phyloP scores from a whole-genome alignment of 306 rosid genomes.

The Oemleria cerasiformis region DNA sequence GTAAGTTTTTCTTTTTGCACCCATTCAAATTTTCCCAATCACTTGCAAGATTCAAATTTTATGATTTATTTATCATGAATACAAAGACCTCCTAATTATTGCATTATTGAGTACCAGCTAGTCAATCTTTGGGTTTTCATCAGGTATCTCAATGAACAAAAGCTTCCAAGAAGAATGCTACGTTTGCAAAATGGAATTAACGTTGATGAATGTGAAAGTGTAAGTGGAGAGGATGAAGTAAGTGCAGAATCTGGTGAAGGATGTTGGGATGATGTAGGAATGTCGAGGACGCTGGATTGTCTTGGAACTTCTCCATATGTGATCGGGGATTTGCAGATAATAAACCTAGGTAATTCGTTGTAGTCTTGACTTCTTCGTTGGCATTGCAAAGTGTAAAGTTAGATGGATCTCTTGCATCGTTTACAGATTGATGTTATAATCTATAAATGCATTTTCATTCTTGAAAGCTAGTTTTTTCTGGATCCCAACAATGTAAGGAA shows the following conservation, averaged over 20 bases:
- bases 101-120: constrained; percentile 17
- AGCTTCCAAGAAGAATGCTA: constrained; percentile 85
- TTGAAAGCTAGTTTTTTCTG: not conserved
- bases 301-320: constrained; percentile 57
- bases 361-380: constrained; percentile 6
- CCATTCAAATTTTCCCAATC: not conserved
- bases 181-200: constrained; percentile 65
- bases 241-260: constrained; percentile 75
- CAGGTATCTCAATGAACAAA: constrained; percentile 83
- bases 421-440: constrained; percentile 5
- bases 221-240: constrained; percentile 69
- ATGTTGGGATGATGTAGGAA: constrained; percentile 46
- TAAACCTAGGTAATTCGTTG: constrained; percentile 62
- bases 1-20: not conserved
- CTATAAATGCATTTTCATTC: not conserved
- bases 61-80: not conserved
- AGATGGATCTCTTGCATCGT: constrained; percentile 18
- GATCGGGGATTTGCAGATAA: constrained; percentile 71
- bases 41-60: not conserved
- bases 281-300: constrained; percentile 30
- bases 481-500: not conserved
- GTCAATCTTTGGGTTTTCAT: constrained; percentile 30
- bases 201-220: constrained; percentile 50
- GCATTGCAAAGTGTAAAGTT: not conserved
- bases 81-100: not conserved